Evolutionary conservation across 768 basidiomycete species (phyloP).

Genomic region (Boletus rex-veris): DNA sequence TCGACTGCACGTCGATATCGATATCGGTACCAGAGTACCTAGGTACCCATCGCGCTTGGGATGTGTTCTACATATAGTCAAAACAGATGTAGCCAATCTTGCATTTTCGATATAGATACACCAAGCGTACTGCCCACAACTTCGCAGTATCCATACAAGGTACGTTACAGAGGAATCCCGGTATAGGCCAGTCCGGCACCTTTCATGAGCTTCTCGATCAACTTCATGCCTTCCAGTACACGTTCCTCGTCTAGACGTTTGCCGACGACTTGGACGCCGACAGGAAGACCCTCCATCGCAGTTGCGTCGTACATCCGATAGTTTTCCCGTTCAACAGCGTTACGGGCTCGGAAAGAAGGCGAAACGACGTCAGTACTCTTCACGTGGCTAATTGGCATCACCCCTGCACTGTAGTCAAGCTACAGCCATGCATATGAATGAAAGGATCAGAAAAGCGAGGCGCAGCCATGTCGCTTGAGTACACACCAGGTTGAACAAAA

Average conservation of each 20-base stretch:
- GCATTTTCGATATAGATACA: too few relatives aligned
- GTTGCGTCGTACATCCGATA: slow-evolving; percentile 41
- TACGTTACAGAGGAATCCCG: slow-evolving; percentile 19
- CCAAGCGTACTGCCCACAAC: too few relatives aligned
- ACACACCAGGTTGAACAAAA: slow-evolving; percentile 63
- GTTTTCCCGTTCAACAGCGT: slow-evolving; percentile 37
- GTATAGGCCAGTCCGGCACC: slow-evolving; percentile 22
- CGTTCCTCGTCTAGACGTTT: slow-evolving; percentile 46
- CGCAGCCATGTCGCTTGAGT: background rate
- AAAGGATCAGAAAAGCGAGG: background rate
- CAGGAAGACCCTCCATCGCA: slow-evolving; percentile 44
- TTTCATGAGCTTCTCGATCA: slow-evolving; percentile 33
- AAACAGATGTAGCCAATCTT: too few relatives aligned
- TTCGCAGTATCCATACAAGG: too few relatives aligned
- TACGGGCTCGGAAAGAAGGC: slow-evolving; percentile 27
- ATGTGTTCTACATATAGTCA: too few relatives aligned
- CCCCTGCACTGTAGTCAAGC: slow-evolving; percentile 45
- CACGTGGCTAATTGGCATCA: slow-evolving; percentile 44
- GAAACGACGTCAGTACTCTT: slow-evolving; percentile 33
- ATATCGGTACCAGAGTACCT: too few relatives aligned
- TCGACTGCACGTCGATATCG: too few relatives aligned
- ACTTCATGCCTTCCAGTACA: slow-evolving; percentile 43
- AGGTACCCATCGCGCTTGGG: too few relatives aligned
- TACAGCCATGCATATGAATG: slow-evolving; percentile 3
- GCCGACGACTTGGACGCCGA: slow-evolving; percentile 44